Base-by-base conservation (phyloP, 1,139 yeast species). In the Suhomyces bolitotheri region DNA sequence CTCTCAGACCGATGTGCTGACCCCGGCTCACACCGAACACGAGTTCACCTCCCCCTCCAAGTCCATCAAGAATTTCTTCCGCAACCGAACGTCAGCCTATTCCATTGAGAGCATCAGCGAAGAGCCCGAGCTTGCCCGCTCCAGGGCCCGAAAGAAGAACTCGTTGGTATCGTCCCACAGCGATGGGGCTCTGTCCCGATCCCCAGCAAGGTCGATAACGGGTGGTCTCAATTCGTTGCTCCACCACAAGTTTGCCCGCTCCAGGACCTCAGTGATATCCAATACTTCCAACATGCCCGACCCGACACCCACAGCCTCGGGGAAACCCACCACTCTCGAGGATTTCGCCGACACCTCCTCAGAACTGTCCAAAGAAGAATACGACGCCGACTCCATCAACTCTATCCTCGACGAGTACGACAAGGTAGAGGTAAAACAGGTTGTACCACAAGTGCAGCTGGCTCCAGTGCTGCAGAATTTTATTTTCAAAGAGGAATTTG, bases 281-380 rank as follows among this genome's bases (percentile, higher is more conserved):
- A 16, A 25, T 7, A 10, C 28, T 16, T 26, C 39, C 7, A 23
- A 19, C 5, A 27, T 34, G 7, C 28, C 33, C 6, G 35, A 27
- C 9, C 33, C 34, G 3, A 15, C 15, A 5, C 10, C 25, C 7
- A 6, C 5, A 11, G 22, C 29, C 4, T 7, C 37, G 4, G 36
- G 24, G 25, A 51, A 46, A 39, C 51, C 51, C 14, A 50, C 60
- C 12, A 55, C 63, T 2, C 38, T 64, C 11, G 65, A 57, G 10
- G 74, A 68, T 36, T 67, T 69, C 46, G 75, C 74, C 12, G 75
- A 69, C 46, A 64, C 73, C 9, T 56, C 68, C 1, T 58, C 64
- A 8, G 60, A 53, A 7, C 35, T 31, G 35, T 38, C 34, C 7
- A 50, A 47, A 21, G 38, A 33, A 4, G 39, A 38, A 16, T 34